These are phyloP conservation scores for Sphagnum contortum DNA, from an alignment of 225 moss, liverwort and hornwort genomes.

Conservation along the genomic window DNA sequence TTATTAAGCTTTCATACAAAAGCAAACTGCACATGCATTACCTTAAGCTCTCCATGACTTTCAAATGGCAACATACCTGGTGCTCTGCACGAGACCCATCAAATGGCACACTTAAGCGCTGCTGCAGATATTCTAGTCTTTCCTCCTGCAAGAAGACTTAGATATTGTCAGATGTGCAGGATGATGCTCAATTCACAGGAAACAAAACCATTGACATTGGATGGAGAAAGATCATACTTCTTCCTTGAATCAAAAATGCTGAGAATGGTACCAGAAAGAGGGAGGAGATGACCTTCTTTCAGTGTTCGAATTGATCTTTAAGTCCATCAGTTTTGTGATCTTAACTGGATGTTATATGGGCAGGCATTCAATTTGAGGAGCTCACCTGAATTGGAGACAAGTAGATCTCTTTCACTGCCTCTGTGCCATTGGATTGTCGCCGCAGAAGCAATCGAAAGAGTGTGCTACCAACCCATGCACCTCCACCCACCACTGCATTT, in stretches of 20 bases:
- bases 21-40: too few species aligned
- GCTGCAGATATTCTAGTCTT: slow-evolving; percentile 65
- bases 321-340: too few species aligned
- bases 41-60: background rate
- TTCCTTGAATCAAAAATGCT: background rate
- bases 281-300: too few species aligned
- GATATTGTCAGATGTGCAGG: background rate
- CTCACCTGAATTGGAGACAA: slow-evolving; percentile 33
- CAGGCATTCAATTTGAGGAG: too few species aligned
- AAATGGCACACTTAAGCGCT: slow-evolving; percentile 62
- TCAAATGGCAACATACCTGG: slow-evolving; percentile 27
- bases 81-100: slow-evolving; percentile 58
- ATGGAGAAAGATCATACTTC: slow-evolving; percentile 5
- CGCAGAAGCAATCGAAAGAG: slow-evolving; percentile 34
- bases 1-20: background rate
- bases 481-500: slow-evolving; percentile 41
- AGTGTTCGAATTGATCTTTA: too few species aligned
- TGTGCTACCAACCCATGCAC: slow-evolving; percentile 35
- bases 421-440: slow-evolving; percentile 19
- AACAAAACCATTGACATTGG: background rate
- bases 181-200: background rate
- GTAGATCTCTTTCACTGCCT: slow-evolving; percentile 11
- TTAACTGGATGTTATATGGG: too few species aligned
- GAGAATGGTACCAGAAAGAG: too few species aligned
- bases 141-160: slow-evolving; percentile 15